Conservation (phyloP, 2,329 filamentous ascomycete species). For the Pseudogymnoascus verrucosus region DNA sequence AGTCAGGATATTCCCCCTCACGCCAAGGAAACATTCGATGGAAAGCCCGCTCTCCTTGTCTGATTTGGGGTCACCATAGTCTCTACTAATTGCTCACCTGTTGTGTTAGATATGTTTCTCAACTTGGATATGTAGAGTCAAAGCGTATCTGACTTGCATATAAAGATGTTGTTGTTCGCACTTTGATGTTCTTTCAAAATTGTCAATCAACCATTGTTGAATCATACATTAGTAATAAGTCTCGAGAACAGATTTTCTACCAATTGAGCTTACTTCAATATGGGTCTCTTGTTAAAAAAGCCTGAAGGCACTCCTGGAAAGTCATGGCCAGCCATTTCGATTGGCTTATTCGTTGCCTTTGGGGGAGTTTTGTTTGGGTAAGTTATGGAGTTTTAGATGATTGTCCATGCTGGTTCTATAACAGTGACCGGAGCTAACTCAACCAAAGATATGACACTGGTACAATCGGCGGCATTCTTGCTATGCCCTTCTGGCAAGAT, state of each 20-base stretch:
- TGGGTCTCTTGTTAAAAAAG: conserved; percentile 10
- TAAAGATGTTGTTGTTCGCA: not conserved
- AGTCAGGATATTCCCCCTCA: not conserved
- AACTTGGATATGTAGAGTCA: not conserved
- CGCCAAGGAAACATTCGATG: not conserved
- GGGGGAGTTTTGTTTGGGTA: conserved; percentile 36
- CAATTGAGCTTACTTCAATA: not conserved
- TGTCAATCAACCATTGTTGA: not conserved
- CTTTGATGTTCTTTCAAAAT: not conserved
- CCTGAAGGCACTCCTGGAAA: conserved; percentile 10
- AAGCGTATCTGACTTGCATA: not conserved
- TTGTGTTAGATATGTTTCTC: not conserved
- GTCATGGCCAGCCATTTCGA: conserved; percentile 22
- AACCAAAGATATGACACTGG: conserved; percentile 45
- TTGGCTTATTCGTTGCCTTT: conserved; percentile 50
- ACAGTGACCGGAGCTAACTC: conserved; percentile 22
- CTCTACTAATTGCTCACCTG: not conserved
- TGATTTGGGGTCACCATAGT: not conserved
- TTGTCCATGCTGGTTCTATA: conserved; percentile 33
- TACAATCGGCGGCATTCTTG: conserved; percentile 49
- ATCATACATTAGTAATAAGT: not conserved
- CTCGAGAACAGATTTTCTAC: not conserved
- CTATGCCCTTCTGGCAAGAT: conserved; percentile 46
- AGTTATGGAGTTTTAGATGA: not conserved
- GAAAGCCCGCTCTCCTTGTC: not conserved